These are phyloP conservation scores for Talaromyces albobiverticillius DNA, from an alignment of 2,329 filamentous ascomycete genomes.

Conservation along the genomic window DNA sequence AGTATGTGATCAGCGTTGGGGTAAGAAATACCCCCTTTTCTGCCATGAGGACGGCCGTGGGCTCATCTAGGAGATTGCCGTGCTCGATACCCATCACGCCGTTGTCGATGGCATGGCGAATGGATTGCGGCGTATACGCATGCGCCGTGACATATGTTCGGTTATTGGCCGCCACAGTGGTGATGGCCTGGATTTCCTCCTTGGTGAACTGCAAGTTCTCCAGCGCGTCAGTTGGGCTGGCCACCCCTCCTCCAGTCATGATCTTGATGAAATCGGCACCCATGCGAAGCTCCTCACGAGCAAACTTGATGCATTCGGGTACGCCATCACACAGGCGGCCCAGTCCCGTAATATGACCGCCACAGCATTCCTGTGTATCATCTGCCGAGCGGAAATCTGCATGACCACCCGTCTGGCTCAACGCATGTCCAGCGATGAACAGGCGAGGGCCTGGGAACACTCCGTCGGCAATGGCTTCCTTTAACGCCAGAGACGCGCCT, in stretches of 20 bases:
- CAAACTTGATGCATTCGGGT: constrained; percentile 51
- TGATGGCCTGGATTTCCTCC: constrained; percentile 56
- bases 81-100: constrained; percentile 58
- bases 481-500: constrained; percentile 53
- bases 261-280: constrained; percentile 64
- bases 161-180: constrained; percentile 43
- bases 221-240: constrained; percentile 54
- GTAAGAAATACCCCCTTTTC: constrained; percentile 50
- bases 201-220: constrained; percentile 56
- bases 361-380: constrained; percentile 44
- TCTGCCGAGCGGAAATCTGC: constrained; percentile 51
- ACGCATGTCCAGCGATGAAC: constrained; percentile 54
- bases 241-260: constrained; percentile 58
- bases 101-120: constrained; percentile 55
- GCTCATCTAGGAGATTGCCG: constrained; percentile 43
- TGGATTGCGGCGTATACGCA: constrained; percentile 55
- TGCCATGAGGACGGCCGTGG: constrained; percentile 51
- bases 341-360: constrained; percentile 35
- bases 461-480: constrained; percentile 54
- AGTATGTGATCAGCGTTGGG: constrained; percentile 54
- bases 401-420: constrained; percentile 60
- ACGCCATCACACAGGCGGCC: constrained; percentile 55
- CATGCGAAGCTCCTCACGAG: constrained; percentile 54
- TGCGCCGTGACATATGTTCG: constrained; percentile 58
- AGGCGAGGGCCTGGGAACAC: constrained; percentile 55